phyloP scores from a whole-genome alignment of 1,284 basidiomycete species.

The Papiliotrema terrestris region DNA sequence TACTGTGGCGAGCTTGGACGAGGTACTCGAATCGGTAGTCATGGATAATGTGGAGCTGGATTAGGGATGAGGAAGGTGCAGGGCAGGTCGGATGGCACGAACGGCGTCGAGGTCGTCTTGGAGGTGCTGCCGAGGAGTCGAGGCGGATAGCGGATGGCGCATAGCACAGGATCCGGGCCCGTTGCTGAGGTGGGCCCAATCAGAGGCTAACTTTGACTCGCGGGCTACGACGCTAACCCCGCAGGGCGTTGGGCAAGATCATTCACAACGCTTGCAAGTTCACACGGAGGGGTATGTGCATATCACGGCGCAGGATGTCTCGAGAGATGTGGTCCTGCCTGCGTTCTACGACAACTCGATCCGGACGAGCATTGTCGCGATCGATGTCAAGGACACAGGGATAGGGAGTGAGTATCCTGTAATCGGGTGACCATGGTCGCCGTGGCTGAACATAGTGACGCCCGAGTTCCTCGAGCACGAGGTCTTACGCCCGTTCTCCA shows the following conservation, averaged over 20 bases:
- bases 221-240: background rate
- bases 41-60: constrained; percentile 26
- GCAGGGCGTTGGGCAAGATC: constrained; percentile 29
- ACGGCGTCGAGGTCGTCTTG: constrained; percentile 35
- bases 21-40: constrained; percentile 28
- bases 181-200: constrained; percentile 12
- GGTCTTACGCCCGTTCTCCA: constrained; percentile 27
- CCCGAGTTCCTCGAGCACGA: constrained; percentile 26
- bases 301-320: constrained; percentile 34
- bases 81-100: constrained; percentile 7
- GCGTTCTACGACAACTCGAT: constrained; percentile 28
- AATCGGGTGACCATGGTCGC: background rate
- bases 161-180: constrained; percentile 26
- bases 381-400: constrained; percentile 39
- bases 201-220: background rate
- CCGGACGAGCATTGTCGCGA: constrained; percentile 26
- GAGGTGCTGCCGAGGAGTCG: constrained; percentile 35
- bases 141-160: constrained; percentile 30
- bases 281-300: constrained; percentile 35
- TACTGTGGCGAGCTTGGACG: constrained; percentile 5
- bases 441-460: constrained; percentile 10
- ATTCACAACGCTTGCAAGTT: constrained; percentile 36
- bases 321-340: constrained; percentile 27
- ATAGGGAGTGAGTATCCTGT: constrained; percentile 29
- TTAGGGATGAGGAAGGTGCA: constrained; percentile 19